phyloP scores from a whole-genome alignment of 2,329 filamentous ascomycete genomes.

The Aspergillus sp. region DNA sequence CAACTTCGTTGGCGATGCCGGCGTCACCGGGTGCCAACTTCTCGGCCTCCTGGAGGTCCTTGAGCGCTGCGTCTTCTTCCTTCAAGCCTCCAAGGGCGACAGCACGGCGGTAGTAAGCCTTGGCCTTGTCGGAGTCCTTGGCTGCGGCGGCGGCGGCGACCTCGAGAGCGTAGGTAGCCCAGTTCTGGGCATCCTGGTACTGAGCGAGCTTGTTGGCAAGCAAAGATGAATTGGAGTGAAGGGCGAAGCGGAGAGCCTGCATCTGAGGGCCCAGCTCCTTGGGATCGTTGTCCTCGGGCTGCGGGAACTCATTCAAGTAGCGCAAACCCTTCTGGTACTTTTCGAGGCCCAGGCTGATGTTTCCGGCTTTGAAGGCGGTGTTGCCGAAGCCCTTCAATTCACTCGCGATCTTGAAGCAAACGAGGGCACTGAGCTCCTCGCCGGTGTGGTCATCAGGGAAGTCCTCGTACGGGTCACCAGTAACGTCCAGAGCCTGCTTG shows the following conservation, averaged over 20 bases:
- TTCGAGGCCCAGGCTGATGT: slow-evolving; percentile 66
- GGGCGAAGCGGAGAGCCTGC: slow-evolving; percentile 70
- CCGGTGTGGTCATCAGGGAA: slow-evolving; percentile 78
- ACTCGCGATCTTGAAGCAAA: slow-evolving; percentile 71
- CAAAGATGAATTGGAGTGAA: slow-evolving; percentile 85
- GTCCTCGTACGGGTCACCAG: slow-evolving; percentile 90
- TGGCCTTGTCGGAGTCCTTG: slow-evolving; percentile 73
- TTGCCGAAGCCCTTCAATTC: slow-evolving; percentile 92
- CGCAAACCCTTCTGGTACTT: slow-evolving; percentile 94
- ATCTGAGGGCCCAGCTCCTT: slow-evolving; percentile 63
- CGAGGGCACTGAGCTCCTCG: slow-evolving; percentile 59
- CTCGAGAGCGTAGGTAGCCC: slow-evolving; percentile 69
- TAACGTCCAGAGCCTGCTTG: slow-evolving; percentile 68
- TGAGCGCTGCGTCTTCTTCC: slow-evolving; percentile 77
- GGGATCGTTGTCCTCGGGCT: slow-evolving; percentile 63
- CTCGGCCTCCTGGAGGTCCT: slow-evolving; percentile 70
- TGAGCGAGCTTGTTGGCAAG: slow-evolving; percentile 74
- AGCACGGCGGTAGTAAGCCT: slow-evolving; percentile 81
- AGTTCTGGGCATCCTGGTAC: slow-evolving; percentile 65
- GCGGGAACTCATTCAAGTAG: slow-evolving; percentile 81
- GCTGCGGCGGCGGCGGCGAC: slow-evolving; percentile 54
- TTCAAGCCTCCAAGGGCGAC: slow-evolving; percentile 70
- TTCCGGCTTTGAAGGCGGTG: slow-evolving; percentile 78
- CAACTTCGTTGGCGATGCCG: slow-evolving; percentile 69
- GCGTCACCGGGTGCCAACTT: slow-evolving; percentile 70